These are phyloP conservation scores for Eucalyptus erythrocorys DNA, from an alignment of 345 rosid genomes.

Conservation along the genomic window DNA sequence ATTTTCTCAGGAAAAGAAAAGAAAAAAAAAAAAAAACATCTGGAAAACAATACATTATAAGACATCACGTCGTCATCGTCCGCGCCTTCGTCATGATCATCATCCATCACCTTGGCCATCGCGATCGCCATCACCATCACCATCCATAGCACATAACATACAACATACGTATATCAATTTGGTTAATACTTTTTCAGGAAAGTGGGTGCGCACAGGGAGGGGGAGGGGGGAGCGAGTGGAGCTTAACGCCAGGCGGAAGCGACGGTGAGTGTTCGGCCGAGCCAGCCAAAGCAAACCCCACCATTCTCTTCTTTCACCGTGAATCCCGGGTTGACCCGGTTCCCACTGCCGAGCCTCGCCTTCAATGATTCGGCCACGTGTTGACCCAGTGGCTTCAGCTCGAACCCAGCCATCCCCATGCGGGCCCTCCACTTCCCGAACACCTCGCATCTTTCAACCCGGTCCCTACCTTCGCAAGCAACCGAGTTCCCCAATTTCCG, in stretches of 20 bases:
- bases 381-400: slow-evolving; percentile 37
- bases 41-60: not conserved
- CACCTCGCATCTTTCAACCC: slow-evolving; percentile 88
- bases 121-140: not conserved
- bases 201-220: not conserved
- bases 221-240: not conserved
- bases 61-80: not conserved
- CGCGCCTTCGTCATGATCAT: not conserved
- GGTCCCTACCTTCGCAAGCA: slow-evolving; percentile 80
- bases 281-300: slow-evolving; percentile 86
- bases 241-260: slow-evolving; percentile 95
- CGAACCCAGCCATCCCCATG: slow-evolving; percentile 92
- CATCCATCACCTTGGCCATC: not conserved
- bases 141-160: not conserved
- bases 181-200: slow-evolving; percentile 6
- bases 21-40: not conserved
- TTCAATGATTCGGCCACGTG: slow-evolving; percentile 50
- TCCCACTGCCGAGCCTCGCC: slow-evolving; percentile 26
- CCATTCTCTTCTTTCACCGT: slow-evolving; percentile 74
- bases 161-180: not conserved
- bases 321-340: slow-evolving; percentile 52
- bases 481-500: slow-evolving; percentile 65
- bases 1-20: not conserved
- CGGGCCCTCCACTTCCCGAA: slow-evolving; percentile 97
- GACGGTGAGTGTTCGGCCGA: slow-evolving; percentile 76